These are phyloP conservation scores for Tetracentron sinense DNA, from an alignment of 164 flowering plant species.

Conservation along the genomic window DNA sequence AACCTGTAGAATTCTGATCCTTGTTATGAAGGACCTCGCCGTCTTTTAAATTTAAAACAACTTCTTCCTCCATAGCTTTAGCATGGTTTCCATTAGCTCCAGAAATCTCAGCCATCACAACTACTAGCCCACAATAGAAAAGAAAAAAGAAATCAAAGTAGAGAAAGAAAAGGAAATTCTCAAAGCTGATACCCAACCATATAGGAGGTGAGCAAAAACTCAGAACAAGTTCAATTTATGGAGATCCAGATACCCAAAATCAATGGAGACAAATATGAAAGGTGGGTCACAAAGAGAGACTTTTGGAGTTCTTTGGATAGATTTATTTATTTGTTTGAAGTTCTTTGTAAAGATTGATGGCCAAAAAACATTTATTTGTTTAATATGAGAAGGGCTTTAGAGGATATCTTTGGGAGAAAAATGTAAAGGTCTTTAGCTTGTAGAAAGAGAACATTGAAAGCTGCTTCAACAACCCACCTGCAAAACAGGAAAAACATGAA, in stretches of 20 bases:
- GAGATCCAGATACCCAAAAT: conserved; percentile 2
- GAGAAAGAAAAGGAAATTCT: background rate
- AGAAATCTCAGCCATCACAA: conserved; percentile 28
- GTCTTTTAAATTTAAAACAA: conserved; percentile 17
- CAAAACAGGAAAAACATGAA: background rate
- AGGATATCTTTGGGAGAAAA: conserved; percentile 17
- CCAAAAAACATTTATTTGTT: background rate
- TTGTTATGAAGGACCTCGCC: background rate
- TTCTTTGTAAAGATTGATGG: background rate
- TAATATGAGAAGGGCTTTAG: background rate
- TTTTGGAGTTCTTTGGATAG: background rate
- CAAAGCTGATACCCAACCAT: background rate
- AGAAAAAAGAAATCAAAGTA: background rate
- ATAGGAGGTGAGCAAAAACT: background rate
- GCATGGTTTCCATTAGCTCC: conserved; percentile 15
- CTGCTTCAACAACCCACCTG: conserved; percentile 24
- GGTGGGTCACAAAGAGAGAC: background rate
- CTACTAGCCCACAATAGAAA: background rate
- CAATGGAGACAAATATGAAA: background rate
- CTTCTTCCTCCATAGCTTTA: conserved; percentile 13
- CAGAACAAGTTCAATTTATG: conserved; percentile 7
- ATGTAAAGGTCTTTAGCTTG: background rate
- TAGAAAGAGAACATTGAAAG: conserved; percentile 13
- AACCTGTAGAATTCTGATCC: background rate
- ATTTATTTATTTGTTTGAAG: no score